These are phyloP conservation scores for Adenanthera pavonina DNA, from an alignment of 306 rosid genomes.

Conservation along the genomic window DNA sequence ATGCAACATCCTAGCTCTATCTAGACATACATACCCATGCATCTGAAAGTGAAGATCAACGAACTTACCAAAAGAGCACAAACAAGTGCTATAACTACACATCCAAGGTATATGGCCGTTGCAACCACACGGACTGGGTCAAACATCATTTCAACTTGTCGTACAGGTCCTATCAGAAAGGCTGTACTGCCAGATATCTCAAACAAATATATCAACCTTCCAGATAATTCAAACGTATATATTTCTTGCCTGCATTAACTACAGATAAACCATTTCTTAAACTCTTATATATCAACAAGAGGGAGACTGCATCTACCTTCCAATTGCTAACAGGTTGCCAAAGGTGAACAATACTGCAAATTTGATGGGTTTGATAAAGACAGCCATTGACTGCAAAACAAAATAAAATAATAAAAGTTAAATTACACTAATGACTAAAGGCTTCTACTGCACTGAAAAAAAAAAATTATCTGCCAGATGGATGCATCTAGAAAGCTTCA, in stretches of 20 bases:
- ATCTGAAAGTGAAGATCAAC: slow-evolving; percentile 19
- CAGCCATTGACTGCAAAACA: slow-evolving; percentile 83
- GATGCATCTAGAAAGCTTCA: not conserved
- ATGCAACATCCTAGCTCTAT: slow-evolving; percentile 2
- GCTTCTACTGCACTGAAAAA: slow-evolving; percentile 6
- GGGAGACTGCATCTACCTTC: slow-evolving; percentile 71
- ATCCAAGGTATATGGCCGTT: slow-evolving; percentile 83
- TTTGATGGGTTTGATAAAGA: slow-evolving; percentile 83
- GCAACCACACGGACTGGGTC: slow-evolving; percentile 81
- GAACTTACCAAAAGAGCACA: slow-evolving; percentile 86
- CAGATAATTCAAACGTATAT: slow-evolving; percentile 46
- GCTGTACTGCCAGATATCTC: slow-evolving; percentile 83
- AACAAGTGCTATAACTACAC: slow-evolving; percentile 82
- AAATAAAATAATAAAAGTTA: slow-evolving; percentile 31
- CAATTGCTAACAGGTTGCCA: slow-evolving; percentile 90
- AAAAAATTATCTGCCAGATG: not conserved
- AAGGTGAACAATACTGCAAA: slow-evolving; percentile 84
- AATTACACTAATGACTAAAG: slow-evolving; percentile 19
- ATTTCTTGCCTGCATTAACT: slow-evolving; percentile 4
- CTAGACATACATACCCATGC: slow-evolving; percentile 7
- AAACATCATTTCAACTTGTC: slow-evolving; percentile 86
- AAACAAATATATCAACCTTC: slow-evolving; percentile 53
- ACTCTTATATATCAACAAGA: slow-evolving; percentile 21
- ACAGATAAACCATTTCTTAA: slow-evolving; percentile 14
- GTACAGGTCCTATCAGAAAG: slow-evolving; percentile 82